Evolutionary conservation across 768 basidiomycete genomes (phyloP), one percentile per base, ranked within the genome.

Genomic region (Cyclocybe cylindracea): DNA sequence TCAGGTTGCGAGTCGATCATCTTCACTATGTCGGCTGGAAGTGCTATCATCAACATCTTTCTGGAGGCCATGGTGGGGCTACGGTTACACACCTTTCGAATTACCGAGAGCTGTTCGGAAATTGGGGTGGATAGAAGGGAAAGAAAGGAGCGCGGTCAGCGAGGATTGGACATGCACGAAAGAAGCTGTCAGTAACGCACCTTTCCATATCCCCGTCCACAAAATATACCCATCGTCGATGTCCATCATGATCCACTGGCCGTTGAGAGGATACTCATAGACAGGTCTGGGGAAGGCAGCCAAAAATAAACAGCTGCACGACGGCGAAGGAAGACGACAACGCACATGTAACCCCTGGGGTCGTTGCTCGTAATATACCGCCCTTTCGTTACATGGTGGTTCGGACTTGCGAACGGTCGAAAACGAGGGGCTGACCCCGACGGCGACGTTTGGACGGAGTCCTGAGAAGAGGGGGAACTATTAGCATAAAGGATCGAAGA

Each of bases 201-300:
- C 91, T 78, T 94, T 94, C 92, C 92, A 94, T 47, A 94, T 94
- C 8, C 91, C 89, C 1, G 93, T 94, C 91, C 92, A 94, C 13
- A 93, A 75, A 51, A 94, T 86, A 66, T 91, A 94, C 3, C 92
- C 92, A 65, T 93, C 91, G 66, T 94, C 92, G 63, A 91, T 88
- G 72, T 94, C 92, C 83, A 94, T 91, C 92, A 94, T 94, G 62
- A 94, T 90, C 89, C 91, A 92, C 63, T 94, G 91, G 16, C 86
- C 88, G 56, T 91, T 91, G 50, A 94, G 76, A 1, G 89, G 90
- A 61, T 93, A 94, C 66, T 94, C 92, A 62, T 89, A 94, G 9
- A 94, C 92, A 10, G 91, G 90, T 48, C 91, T 83, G 54, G 29
- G 37, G 48, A 33, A 32, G 10, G 16, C 45, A n/a, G 13, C 11